phyloP scores from a whole-genome alignment of 73 alveolate genomes.

The Symbiodinium pilosum region DNA sequence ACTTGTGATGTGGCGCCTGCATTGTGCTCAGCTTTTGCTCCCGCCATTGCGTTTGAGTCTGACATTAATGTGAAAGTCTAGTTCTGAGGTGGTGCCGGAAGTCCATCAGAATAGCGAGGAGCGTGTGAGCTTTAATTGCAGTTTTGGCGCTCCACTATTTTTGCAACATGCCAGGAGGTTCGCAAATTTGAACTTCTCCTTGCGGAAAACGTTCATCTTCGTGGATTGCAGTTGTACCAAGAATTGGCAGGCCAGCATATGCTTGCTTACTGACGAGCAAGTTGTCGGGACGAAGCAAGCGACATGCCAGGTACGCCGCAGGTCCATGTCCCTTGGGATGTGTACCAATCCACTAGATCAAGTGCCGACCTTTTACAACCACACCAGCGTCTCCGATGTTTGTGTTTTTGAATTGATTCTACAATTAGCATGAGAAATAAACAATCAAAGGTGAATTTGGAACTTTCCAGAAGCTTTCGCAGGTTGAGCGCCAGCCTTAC shows the following conservation, averaged over 20 bases:
- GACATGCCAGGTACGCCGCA: neutral
- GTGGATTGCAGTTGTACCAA: constrained; percentile 59
- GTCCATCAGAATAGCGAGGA: neutral
- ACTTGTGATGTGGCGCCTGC: constrained; percentile 44
- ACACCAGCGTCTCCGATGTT: too few relatives aligned
- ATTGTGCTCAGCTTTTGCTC: neutral
- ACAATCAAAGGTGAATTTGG: constrained; percentile 91
- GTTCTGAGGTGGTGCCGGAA: neutral
- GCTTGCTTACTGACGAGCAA: neutral
- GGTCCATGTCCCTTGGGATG: constrained; percentile 17
- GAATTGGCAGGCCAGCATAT: constrained; percentile 16
- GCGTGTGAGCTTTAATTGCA: neutral
- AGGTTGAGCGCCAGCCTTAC: neutral
- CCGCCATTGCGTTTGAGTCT: too few relatives aligned
- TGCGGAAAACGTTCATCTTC: constrained; percentile 26
- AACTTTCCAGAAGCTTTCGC: constrained; percentile 56
- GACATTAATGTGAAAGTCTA: too few relatives aligned
- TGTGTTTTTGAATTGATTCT: neutral
- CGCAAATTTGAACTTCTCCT: constrained; percentile 30
- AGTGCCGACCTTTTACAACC: neutral
- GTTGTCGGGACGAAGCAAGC: neutral
- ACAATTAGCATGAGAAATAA: too few relatives aligned
- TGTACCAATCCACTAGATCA: neutral
- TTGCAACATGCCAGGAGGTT: neutral
- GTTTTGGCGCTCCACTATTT: neutral